A percentile compares a stretch with the other conserved stretches of the same genome.
Conservation (phyloP, 257 asterid genomes). For the Capsicum chinense region DNA sequence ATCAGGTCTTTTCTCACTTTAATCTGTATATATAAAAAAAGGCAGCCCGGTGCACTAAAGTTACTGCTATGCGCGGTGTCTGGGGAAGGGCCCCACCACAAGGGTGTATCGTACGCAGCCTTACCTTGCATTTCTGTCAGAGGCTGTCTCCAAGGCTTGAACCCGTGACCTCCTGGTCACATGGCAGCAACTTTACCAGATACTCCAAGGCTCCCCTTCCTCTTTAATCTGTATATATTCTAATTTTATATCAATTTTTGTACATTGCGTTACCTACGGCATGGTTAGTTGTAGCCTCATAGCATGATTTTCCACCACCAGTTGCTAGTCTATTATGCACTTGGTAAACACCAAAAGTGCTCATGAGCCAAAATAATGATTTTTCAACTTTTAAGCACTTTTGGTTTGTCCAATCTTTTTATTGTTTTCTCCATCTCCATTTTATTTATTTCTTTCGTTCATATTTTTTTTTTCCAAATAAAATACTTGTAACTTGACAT, state of each 20-base stretch:
- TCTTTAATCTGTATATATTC: background rate
- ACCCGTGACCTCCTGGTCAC: no score
- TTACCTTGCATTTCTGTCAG: no score
- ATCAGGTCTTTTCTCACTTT: constrained; percentile 58
- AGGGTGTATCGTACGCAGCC: no score
- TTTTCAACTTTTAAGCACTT: background rate
- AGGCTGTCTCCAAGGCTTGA: no score
- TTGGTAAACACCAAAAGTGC: constrained; percentile 14
- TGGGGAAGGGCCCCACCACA: no score
- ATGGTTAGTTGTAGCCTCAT: constrained; percentile 8
- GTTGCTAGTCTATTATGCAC: background rate
- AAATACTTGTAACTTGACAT: background rate
- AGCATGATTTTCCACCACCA: constrained; percentile 14
- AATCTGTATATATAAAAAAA: background rate
- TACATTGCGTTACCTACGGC: background rate
- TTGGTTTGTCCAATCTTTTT: background rate
- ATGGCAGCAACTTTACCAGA: no score
- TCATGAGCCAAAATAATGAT: background rate
- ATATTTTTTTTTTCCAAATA: background rate
- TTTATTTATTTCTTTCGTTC: background rate
- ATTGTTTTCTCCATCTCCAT: background rate
- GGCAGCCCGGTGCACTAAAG: no score
- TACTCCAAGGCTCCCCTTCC: background rate
- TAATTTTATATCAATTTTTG: background rate
- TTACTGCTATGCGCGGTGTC: no score